Conservation (phyloP, 2,329 filamentous ascomycete genomes). For the Penicillium oxalicum region DNA sequence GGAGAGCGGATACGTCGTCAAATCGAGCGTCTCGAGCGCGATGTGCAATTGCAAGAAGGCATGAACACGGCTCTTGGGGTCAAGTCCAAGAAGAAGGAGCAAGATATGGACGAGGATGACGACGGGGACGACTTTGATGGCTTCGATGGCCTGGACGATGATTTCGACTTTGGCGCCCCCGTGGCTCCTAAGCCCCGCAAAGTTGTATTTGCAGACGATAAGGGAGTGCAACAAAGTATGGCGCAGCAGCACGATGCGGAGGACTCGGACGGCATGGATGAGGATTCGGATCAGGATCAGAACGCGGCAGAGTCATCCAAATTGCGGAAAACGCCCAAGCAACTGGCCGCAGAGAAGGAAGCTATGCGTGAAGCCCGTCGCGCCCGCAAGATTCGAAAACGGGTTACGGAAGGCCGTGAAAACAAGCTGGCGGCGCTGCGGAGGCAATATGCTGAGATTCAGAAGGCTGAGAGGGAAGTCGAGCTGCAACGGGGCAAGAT, state of each 20-base stretch:
- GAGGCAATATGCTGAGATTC: constrained; percentile 51
- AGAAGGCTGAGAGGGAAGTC: constrained; percentile 50
- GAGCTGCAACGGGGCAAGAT: constrained; percentile 57
- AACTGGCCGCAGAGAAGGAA: constrained; percentile 39
- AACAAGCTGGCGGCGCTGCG: constrained; percentile 49
- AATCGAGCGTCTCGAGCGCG: constrained; percentile 45
- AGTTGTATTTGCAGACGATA: constrained; percentile 37
- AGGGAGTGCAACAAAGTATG: constrained; percentile 29
- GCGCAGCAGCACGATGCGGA: constrained; percentile 20
- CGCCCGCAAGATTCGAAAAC: constrained; percentile 44
- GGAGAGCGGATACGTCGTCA: constrained; percentile 51
- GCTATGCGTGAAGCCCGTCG: constrained; percentile 34
- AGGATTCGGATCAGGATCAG: constrained; percentile 18
- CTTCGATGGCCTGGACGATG: constrained; percentile 19
- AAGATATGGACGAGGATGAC: constrained; percentile 9
- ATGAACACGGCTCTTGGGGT: constrained; percentile 28
- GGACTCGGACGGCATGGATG: constrained; percentile 16
- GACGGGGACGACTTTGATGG: constrained; percentile 19
- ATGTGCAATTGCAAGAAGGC: constrained; percentile 38
- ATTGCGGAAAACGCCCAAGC: constrained; percentile 39
- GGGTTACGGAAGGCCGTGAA: constrained; percentile 44
- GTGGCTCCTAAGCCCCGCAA: constrained; percentile 26
- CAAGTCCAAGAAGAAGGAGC: constrained; percentile 17
- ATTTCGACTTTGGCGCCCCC: constrained; percentile 19
- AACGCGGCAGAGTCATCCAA: constrained; percentile 1